Evolutionary conservation across 2,329 filamentous ascomycete genomes (phyloP).

Genomic region (Ceratocystis albifundus): DNA sequence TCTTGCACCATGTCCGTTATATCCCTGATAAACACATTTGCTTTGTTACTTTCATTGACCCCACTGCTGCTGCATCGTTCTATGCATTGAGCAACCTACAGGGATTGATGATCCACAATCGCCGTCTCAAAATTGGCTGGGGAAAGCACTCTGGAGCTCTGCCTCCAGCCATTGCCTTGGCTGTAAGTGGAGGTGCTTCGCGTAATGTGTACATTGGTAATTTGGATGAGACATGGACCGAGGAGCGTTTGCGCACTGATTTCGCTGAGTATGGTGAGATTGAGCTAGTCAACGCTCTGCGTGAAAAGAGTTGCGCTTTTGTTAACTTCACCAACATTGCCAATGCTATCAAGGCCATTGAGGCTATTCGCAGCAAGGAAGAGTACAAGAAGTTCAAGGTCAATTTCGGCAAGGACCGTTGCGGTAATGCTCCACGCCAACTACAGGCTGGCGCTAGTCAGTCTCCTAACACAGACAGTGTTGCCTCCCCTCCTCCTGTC

Average conservation of each 20-base stretch:
- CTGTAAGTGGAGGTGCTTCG: constrained; percentile 93
- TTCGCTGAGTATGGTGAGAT: constrained; percentile 98
- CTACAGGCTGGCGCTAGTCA: constrained; percentile 49
- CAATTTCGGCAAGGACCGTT: constrained; percentile 98
- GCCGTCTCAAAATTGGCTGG: constrained; percentile 96
- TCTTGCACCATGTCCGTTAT: constrained; percentile 96
- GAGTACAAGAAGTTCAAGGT: constrained; percentile 99
- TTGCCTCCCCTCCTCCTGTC: constrained; percentile 47
- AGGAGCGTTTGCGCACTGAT: constrained; percentile 89
- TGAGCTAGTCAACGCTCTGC: constrained; percentile 87
- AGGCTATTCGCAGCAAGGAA: constrained; percentile 84
- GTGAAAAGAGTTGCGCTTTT: constrained; percentile 98
- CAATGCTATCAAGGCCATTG: constrained; percentile 98
- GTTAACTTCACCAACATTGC: constrained; percentile 99
- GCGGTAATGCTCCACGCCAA: constrained; percentile 90
- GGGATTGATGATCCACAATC: constrained; percentile 97
- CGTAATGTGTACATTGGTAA: constrained; percentile 98
- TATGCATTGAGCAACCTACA: constrained; percentile 96
- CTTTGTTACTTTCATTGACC: constrained; percentile 98
- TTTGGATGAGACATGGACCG: constrained; percentile 91
- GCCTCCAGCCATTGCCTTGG: constrained; percentile 87
- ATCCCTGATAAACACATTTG: constrained; percentile 99
- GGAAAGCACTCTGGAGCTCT: constrained; percentile 96
- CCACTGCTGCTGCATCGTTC: constrained; percentile 93
- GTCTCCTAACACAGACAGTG: constrained; percentile 53